Percentiles rank a stretch among this genome's conserved stretches.
Evolutionary conservation across 495 filamentous ascomycete genomes (phyloP).

Genomic region (Tuber borchii): DNA sequence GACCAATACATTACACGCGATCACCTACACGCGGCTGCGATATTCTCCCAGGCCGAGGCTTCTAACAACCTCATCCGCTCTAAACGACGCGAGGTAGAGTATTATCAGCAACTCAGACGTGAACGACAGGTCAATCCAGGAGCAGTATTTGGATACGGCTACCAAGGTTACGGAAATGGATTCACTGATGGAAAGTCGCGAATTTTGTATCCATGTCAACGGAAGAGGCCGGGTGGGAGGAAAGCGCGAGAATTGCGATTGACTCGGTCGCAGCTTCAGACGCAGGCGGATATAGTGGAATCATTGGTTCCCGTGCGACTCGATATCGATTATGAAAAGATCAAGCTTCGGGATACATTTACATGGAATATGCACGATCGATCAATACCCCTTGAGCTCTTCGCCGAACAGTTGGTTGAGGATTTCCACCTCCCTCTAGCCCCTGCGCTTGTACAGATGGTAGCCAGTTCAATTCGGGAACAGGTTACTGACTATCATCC

Average conservation of each 20-base stretch:
- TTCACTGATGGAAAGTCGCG: slow-evolving; percentile 58
- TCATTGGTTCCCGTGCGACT: slow-evolving; percentile 84
- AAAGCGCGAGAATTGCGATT: slow-evolving; percentile 64
- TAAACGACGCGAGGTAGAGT: slow-evolving; percentile 52
- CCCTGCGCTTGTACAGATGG: slow-evolving; percentile 65
- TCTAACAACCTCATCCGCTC: slow-evolving; percentile 38
- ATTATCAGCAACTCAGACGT: slow-evolving; percentile 48
- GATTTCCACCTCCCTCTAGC: slow-evolving; percentile 75
- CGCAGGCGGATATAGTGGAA: slow-evolving; percentile 82
- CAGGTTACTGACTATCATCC: slow-evolving; percentile 91
- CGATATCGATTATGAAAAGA: slow-evolving; percentile 91
- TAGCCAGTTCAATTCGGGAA: slow-evolving; percentile 73
- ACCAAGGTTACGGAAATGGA: slow-evolving; percentile 82
- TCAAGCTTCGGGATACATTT: slow-evolving; percentile 94
- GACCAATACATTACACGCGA: slow-evolving; percentile 75
- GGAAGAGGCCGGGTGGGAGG: slow-evolving; percentile 65
- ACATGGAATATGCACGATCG: slow-evolving; percentile 97
- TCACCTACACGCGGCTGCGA: slow-evolving; percentile 58
- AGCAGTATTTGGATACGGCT: slow-evolving; percentile 69
- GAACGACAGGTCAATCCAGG: slow-evolving; percentile 54
- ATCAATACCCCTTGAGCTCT: slow-evolving; percentile 66
- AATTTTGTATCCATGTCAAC: slow-evolving; percentile 68
- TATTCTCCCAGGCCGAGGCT: slow-evolving; percentile 45
- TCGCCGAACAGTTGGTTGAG: slow-evolving; percentile 83
- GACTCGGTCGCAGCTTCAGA: slow-evolving; percentile 66